Evolutionary conservation across 2,329 filamentous ascomycete genomes (phyloP).

Genomic region (Biscogniauxia sp.): DNA sequence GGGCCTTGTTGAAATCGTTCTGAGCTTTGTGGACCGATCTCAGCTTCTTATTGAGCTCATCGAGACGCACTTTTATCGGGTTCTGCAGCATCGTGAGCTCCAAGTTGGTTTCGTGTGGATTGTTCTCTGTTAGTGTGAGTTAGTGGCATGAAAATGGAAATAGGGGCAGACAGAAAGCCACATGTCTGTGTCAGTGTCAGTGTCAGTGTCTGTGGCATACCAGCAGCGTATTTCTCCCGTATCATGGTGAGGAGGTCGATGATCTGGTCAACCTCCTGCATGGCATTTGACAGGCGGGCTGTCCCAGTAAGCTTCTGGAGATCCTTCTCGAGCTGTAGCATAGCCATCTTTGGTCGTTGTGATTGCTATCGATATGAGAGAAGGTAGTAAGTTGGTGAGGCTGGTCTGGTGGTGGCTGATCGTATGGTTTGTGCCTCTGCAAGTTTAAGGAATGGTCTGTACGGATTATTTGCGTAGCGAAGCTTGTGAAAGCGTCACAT

Average conservation of each 20-base stretch:
- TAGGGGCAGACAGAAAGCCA: not conserved
- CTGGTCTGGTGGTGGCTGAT: not conserved
- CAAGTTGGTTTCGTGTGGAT: constrained; percentile 68
- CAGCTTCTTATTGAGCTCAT: constrained; percentile 74
- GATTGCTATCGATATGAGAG: not conserved
- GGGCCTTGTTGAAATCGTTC: constrained; percentile 77
- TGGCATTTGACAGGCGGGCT: constrained; percentile 66
- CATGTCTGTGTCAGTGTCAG: not conserved
- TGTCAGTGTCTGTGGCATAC: constrained; percentile 46
- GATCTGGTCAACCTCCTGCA: constrained; percentile 78
- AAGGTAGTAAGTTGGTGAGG: not conserved
- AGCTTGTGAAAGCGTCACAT: not conserved
- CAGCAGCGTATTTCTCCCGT: constrained; percentile 68
- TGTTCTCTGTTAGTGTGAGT: constrained; percentile 40
- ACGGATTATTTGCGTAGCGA: not conserved
- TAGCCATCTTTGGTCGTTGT: constrained; percentile 39
- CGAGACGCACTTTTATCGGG: constrained; percentile 77
- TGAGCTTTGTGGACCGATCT: constrained; percentile 81
- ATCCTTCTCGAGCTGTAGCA: constrained; percentile 65
- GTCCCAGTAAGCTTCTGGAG: constrained; percentile 69
- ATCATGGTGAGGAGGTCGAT: constrained; percentile 75
- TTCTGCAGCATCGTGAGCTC: constrained; percentile 83
- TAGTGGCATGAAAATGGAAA: not conserved
- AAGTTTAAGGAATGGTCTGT: not conserved
- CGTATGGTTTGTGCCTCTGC: not conserved